Conservation (phyloP, 805 yeast species). For the Hyphopichia homilentoma region DNA sequence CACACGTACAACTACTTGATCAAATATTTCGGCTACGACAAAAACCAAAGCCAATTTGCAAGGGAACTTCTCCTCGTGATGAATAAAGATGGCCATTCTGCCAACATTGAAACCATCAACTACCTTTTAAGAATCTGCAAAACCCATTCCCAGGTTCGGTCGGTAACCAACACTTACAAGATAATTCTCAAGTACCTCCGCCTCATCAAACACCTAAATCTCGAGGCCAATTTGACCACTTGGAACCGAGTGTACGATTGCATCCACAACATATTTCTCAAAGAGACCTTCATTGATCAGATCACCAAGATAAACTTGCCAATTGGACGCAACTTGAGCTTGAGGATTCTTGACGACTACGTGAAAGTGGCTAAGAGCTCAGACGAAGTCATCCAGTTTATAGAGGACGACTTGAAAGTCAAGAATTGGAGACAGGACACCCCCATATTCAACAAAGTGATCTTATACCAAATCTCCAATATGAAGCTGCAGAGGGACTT, state of each 20-base stretch:
- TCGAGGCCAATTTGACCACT: slow-evolving; percentile 30
- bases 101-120: slow-evolving; percentile 39
- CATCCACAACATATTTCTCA: slow-evolving; percentile 34
- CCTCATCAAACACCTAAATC: slow-evolving; percentile 19
- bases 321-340: slow-evolving; percentile 24
- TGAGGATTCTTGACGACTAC: slow-evolving; percentile 33
- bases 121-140: slow-evolving; percentile 27
- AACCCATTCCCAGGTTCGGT: slow-evolving; percentile 29
- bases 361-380: slow-evolving; percentile 22
- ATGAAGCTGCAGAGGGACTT: slow-evolving; percentile 2
- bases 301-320: slow-evolving; percentile 31
- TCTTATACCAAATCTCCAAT: slow-evolving; percentile 9
- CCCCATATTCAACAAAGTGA: slow-evolving; percentile 25
- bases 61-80: slow-evolving; percentile 36
- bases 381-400: slow-evolving; percentile 26
- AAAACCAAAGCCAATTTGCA: slow-evolving; percentile 39
- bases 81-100: slow-evolving; percentile 38
- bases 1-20: slow-evolving; percentile 38
- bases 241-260: slow-evolving; percentile 36
- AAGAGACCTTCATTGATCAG: slow-evolving; percentile 31
- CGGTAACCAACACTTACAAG: slow-evolving; percentile 28
- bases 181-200: slow-evolving; percentile 28
- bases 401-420: slow-evolving; percentile 30
- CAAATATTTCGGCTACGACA: slow-evolving; percentile 36
- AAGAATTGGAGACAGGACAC: slow-evolving; percentile 26